Evolutionary conservation across 345 rosid species (phyloP), one percentile per base, ranked within the genome.

Genomic region (Hibiscus mutabilis): DNA sequence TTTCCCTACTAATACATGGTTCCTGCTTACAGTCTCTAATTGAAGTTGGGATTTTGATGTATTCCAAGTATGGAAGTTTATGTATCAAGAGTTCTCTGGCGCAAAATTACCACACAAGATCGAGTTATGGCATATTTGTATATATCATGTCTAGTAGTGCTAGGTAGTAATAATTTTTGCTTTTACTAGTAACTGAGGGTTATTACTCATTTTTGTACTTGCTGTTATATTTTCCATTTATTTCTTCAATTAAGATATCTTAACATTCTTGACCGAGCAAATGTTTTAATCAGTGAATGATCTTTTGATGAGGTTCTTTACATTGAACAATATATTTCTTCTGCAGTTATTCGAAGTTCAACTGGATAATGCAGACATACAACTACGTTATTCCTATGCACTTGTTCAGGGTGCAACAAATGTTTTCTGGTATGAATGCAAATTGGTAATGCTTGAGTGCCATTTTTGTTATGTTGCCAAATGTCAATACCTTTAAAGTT

Each of bases 331-430:
- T n/a, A 29, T 40, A 67, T 76, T 53, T 67, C 64, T 72, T 81
- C 60, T 82, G 80, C 85, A 96, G 99, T 82, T 91, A 73, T 91
- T 96, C 76, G 97, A 96, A 82, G 98, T 79, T 70, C 85, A 87
- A 70, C 82, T 88, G 53, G 90, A 91, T 60, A 88, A 84, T 75
- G 77, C 79, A 40, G 99, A 86, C 67, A 87, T 87, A 68, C 91
- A 91, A 59, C 74, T 91, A 40, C 96, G 99, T 19, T 96, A 86
- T 87, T 96, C 98, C 40, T 91, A 98, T 71, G 99, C 99, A 61
- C 91, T 96, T 78, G 97, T 86, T 70, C 96, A 92, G 77, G 99
- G 99, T 78, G 98, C 98, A 71, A 88, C 98, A 65, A 89, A 91
- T 85, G 95, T 96, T 69, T 89, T 92, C 83, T 96, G 99, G 99